Conservation (phyloP, 331 rosid species). For the Pyracantha coccinea region DNA sequence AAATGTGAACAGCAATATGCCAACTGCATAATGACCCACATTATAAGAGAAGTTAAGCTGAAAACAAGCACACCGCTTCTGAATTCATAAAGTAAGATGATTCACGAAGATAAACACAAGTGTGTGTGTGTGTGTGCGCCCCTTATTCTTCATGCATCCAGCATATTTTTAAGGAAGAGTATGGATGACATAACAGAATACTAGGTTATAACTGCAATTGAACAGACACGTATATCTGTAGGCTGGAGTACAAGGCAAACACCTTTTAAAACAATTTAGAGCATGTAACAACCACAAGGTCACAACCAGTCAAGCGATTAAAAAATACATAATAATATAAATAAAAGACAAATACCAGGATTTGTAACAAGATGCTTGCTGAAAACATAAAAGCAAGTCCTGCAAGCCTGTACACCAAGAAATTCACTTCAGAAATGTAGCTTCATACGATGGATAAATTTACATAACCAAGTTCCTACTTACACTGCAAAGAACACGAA, state of each 20-base stretch:
- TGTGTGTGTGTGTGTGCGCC: too few relatives aligned
- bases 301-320: constrained; percentile 3
- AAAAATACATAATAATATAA: not conserved
- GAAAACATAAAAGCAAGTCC: constrained; percentile 99
- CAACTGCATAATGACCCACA: not conserved
- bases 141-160: not conserved
- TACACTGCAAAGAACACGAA: constrained; percentile 57
- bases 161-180: not conserved
- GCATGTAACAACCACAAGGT: not conserved
- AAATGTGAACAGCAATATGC: not conserved
- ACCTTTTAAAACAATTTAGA: not conserved
- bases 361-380: constrained; percentile 89
- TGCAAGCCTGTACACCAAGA: constrained; percentile 64
- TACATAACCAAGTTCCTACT: constrained; percentile 32
- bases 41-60: not conserved
- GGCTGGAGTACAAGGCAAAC: not conserved
- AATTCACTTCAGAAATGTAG: constrained; percentile 14
- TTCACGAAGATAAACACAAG: not conserved
- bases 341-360: constrained; percentile 47
- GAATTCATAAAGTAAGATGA: not conserved
- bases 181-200: not conserved
- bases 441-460: constrained; percentile 16
- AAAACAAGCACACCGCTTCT: not conserved
- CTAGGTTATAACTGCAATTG: not conserved
- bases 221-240: not conserved